Evolutionary conservation across 352 stramenopile species (phyloP).

Genomic region (Globisporangium megalacanthum): DNA sequence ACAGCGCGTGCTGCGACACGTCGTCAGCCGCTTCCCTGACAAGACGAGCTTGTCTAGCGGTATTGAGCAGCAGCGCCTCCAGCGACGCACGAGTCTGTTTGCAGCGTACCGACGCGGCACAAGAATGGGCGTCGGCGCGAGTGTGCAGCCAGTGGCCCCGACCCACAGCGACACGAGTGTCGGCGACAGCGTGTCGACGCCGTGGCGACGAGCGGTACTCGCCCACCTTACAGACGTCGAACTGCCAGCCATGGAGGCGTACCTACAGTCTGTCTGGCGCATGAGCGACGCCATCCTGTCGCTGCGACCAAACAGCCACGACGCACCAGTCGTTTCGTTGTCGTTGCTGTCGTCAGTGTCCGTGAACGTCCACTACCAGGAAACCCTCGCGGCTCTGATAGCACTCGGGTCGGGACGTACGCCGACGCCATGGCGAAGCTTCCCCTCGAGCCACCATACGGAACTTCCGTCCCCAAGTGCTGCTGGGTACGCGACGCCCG

Average conservation of each 20-base stretch:
- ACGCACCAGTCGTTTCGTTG: slow-evolving; percentile 7
- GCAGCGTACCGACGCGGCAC: slow-evolving; percentile 24
- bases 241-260: slow-evolving; percentile 41
- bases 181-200: background rate
- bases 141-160: background rate
- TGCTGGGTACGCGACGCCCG: slow-evolving; percentile 17
- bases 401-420: slow-evolving; percentile 5
- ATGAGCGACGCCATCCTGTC: slow-evolving; percentile 29
- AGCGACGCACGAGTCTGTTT: slow-evolving; percentile 35
- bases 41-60: slow-evolving; percentile 29
- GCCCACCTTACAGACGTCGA: slow-evolving; percentile 38
- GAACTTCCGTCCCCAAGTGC: background rate
- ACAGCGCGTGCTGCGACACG: slow-evolving; percentile 18
- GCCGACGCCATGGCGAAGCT: slow-evolving; percentile 10
- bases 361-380: background rate
- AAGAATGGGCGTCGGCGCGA: background rate
- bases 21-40: slow-evolving; percentile 21
- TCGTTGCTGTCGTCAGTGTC: background rate
- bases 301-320: slow-evolving; percentile 16
- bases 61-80: slow-evolving; percentile 36
- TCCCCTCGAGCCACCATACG: slow-evolving; percentile 7
- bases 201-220: slow-evolving; percentile 20
- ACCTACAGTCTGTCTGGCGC: slow-evolving; percentile 37
- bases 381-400: slow-evolving; percentile 16
- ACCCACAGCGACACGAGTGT: background rate